A percentile compares a stretch with the other conserved stretches of the same genome.
phyloP scores from a whole-genome alignment of 2,329 filamentous ascomycete genomes.

The Huntiella abstrusa region DNA sequence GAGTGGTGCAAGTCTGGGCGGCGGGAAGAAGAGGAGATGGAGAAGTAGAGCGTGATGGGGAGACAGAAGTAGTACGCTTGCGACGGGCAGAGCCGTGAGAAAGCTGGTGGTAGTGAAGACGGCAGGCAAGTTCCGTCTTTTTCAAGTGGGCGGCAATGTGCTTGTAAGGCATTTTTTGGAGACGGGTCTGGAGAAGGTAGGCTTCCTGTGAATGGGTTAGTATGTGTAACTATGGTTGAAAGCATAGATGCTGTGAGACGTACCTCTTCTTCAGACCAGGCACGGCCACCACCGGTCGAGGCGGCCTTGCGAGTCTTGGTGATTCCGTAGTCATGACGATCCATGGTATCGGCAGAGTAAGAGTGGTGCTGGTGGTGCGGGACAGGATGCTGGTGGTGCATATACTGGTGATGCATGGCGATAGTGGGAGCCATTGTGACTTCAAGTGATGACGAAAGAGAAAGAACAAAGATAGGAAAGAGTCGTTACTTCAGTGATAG shows the following conservation, averaged over 20 bases:
- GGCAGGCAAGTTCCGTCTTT: conserved; percentile 76
- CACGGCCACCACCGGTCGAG: conserved; percentile 56
- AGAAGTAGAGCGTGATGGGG: conserved; percentile 40
- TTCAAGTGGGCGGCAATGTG: conserved; percentile 70
- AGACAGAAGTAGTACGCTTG: conserved; percentile 54
- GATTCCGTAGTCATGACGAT: conserved; percentile 40
- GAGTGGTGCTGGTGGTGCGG: conserved; percentile 23
- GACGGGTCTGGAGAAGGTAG: conserved; percentile 65
- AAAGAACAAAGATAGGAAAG: not conserved
- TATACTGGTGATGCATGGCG: conserved; percentile 18
- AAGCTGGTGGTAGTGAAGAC: conserved; percentile 72
- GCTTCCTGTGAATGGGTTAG: conserved; percentile 39
- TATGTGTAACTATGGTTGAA: conserved; percentile 3
- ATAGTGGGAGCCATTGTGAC: conserved; percentile 30
- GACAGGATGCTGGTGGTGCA: not conserved
- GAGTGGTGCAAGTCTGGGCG: conserved; percentile 19
- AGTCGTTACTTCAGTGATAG: not conserved
- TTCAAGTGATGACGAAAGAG: not conserved
- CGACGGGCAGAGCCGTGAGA: conserved; percentile 66
- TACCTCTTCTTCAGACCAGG: conserved; percentile 78
- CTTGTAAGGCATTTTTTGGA: conserved; percentile 83
- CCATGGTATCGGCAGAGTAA: conserved; percentile 33
- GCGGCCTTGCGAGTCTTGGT: conserved; percentile 48
- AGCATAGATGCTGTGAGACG: conserved; percentile 13
- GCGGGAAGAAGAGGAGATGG: conserved; percentile 31